Base-by-base conservation (phyloP, 2,329 filamentous ascomycete genomes). In the Apiospora aurea region DNA sequence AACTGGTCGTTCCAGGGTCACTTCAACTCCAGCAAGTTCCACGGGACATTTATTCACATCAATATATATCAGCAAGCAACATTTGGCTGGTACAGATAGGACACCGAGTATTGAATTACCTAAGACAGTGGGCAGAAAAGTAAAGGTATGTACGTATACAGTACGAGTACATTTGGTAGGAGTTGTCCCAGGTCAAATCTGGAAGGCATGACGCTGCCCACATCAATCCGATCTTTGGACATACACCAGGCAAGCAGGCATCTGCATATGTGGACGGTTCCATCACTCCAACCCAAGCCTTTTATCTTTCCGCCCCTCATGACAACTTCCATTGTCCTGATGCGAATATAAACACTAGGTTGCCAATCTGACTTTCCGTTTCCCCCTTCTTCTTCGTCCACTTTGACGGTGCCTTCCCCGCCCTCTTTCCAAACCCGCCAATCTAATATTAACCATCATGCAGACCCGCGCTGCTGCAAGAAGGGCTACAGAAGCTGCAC, bases 401-500 rank as follows among this genome's bases (percentile, higher is more conserved):
- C 34, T n/a, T 10, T 21, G 21, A n/a, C 18, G 4, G 21, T 8
- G 10, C 57, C 16, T n/a, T 64, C 57, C 16, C 13, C 41, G 13
- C 34, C 29, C 10, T n/a, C 34, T 41, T 13, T 29, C 8, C 34
- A 21, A 14, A 18, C 34, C 21, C 34, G 57, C 34, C 21, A 41
- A 64, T 4, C 10, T 10, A 10, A 38, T 13, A 49, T 2, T n/a
- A 24, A 4, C 49, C 4, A 44, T 5, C 26, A 70, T 70, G 69
- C 69, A 61, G 49, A 61, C 69, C 41, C 44, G 69, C 10, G 69
- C 34, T 38, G 69, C 69, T 13, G 69, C 69, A 47, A 70, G 24
- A 26, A 70, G 69, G 29, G 69, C 69, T 26, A 49, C 49, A 24
- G 69, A 70, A 18, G 49, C 26, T 21, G 67, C 44, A 61, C 26